A percentile compares a stretch with the other conserved stretches of the same genome.
Conservation (phyloP, 164 flowering plant species). For the Paratinospora sagittata region DNA sequence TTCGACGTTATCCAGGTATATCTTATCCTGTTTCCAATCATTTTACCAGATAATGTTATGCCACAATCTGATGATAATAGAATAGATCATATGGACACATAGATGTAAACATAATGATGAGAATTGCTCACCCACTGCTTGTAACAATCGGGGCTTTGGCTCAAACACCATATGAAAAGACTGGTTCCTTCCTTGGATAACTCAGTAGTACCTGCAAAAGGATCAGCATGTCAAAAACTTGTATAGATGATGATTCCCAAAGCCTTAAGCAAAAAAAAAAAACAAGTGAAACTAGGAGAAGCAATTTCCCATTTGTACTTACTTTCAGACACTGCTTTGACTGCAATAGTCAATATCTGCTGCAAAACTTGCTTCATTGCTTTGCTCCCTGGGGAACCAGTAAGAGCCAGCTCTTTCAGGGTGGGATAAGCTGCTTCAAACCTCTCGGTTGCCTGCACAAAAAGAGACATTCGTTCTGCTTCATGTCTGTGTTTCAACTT, state of each 20-base stretch:
- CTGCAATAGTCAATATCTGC: slow-evolving; percentile 45
- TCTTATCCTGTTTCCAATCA: slow-evolving; percentile 45
- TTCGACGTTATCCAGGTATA: slow-evolving; percentile 60
- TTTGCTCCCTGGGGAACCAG: slow-evolving; percentile 81
- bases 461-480: neutral
- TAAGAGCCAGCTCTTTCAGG: slow-evolving; percentile 76
- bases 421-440: slow-evolving; percentile 79
- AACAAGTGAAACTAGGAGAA: neutral
- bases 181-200: slow-evolving; percentile 62
- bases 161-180: slow-evolving; percentile 65
- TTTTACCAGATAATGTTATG: neutral
- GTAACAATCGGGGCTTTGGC: slow-evolving; percentile 60
- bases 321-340: slow-evolving; percentile 68
- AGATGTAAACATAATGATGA: neutral
- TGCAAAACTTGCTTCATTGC: slow-evolving; percentile 76
- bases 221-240: slow-evolving; percentile 7
- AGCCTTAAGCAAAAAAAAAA: neutral
- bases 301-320: slow-evolving; percentile 8
- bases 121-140: slow-evolving; percentile 72
- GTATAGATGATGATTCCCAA: neutral
- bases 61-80: neutral
- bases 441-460: slow-evolving; percentile 83
- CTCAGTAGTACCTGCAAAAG: slow-evolving; percentile 47
- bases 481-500: neutral
- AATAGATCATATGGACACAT: neutral